phyloP scores from a whole-genome alignment of 2,329 filamentous ascomycete genomes.

The Tolypocladium paradoxum region DNA sequence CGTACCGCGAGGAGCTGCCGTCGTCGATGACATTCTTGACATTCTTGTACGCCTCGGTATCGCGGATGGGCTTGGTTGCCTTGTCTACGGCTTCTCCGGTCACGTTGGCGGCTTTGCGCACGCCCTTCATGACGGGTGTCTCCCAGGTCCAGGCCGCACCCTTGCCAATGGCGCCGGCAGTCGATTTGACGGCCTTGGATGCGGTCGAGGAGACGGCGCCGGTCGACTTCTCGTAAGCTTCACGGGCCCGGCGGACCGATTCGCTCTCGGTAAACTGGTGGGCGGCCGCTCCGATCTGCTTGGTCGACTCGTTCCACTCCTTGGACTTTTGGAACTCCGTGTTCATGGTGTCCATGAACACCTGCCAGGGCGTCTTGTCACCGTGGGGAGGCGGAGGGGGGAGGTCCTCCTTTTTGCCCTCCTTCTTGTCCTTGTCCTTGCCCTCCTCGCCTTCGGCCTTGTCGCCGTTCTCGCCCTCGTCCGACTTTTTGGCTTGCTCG shows the following conservation, averaged over 20 bases:
- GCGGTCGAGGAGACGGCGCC: constrained; percentile 73
- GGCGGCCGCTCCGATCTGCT: constrained; percentile 79
- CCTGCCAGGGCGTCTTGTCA: constrained; percentile 97
- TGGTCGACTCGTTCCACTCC: constrained; percentile 98
- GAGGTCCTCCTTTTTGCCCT: constrained; percentile 54
- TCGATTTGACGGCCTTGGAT: constrained; percentile 70
- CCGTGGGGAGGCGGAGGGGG: constrained; percentile 92
- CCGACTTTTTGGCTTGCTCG: constrained; percentile 31
- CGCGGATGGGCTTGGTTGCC: constrained; percentile 84
- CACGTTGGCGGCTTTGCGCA: constrained; percentile 73
- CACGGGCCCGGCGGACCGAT: constrained; percentile 71
- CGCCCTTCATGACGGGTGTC: constrained; percentile 81
- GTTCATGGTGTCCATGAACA: constrained; percentile 94
- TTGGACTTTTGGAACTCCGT: constrained; percentile 92
- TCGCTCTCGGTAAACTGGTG: constrained; percentile 92
- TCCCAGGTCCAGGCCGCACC: constrained; percentile 97
- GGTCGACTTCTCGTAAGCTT: constrained; percentile 79
- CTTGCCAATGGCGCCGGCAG: constrained; percentile 78
- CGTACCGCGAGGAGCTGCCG: constrained; percentile 89
- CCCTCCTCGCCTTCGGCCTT: constrained; percentile 33
- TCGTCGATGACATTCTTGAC: constrained; percentile 96
- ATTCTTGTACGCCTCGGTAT: constrained; percentile 89
- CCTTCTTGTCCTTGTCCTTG: constrained; percentile 38
- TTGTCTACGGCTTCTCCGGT: constrained; percentile 86
- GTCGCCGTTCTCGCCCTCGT: constrained; percentile 30